phyloP scores from a whole-genome alignment of 2,329 filamentous ascomycete genomes.

The Balansia obtecta region DNA sequence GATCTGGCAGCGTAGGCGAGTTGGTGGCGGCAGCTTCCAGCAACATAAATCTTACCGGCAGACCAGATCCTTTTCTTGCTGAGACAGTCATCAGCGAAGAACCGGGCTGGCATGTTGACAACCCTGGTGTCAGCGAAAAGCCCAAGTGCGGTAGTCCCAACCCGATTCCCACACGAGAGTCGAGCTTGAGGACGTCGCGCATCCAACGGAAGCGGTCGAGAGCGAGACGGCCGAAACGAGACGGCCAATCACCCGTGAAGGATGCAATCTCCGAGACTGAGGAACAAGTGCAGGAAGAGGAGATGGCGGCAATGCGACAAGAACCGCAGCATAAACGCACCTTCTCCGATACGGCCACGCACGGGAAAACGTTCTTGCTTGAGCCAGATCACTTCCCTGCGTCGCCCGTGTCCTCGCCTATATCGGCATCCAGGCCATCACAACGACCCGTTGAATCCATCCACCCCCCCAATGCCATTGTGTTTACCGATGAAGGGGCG shows the following conservation, averaged over 20 bases:
- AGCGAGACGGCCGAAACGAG: constrained; percentile 35
- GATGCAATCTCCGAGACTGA: constrained; percentile 31
- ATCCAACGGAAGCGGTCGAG: constrained; percentile 40
- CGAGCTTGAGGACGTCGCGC: constrained; percentile 49
- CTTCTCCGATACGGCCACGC: constrained; percentile 4
- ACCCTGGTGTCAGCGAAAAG: constrained; percentile 12
- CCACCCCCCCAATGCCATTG: constrained; percentile 16
- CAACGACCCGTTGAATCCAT: constrained; percentile 14
- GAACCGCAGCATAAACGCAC: neutral
- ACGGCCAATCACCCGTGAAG: constrained; percentile 25
- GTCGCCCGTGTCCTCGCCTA: constrained; percentile 10
- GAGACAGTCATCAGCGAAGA: constrained; percentile 46
- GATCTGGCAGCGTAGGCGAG: constrained; percentile 17
- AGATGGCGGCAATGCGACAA: neutral
- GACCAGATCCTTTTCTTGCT: constrained; percentile 36
- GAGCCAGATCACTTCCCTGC: constrained; percentile 12
- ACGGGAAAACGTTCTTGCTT: constrained; percentile 12
- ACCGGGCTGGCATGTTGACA: constrained; percentile 18
- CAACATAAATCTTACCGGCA: constrained; percentile 16
- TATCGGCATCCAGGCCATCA: constrained; percentile 9
- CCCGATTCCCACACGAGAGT: constrained; percentile 54
- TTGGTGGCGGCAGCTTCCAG: constrained; percentile 15
- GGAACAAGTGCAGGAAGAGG: constrained; percentile 15
- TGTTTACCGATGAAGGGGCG: constrained; percentile 48
- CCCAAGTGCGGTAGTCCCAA: constrained; percentile 26